These are phyloP conservation scores for Xylaria longipes DNA, from an alignment of 495 filamentous ascomycete species.

Conservation along the genomic window DNA sequence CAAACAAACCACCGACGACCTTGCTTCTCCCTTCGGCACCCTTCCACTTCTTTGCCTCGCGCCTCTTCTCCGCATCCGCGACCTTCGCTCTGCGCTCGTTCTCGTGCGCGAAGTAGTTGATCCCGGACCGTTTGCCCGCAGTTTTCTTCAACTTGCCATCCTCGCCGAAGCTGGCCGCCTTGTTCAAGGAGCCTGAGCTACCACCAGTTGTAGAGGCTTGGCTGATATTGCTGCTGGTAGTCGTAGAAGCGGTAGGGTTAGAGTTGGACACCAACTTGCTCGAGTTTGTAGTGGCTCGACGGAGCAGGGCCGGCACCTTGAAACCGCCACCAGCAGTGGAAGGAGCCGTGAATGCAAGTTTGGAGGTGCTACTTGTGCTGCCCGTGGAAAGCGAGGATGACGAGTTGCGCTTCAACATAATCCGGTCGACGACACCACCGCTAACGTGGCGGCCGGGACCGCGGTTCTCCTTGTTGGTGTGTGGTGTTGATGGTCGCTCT, in stretches of 20 bases:
- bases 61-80: slow-evolving; percentile 65
- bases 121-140: slow-evolving; percentile 61
- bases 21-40: slow-evolving; percentile 59
- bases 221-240: slow-evolving; percentile 45
- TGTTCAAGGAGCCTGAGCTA: slow-evolving; percentile 46
- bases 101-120: slow-evolving; percentile 85
- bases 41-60: slow-evolving; percentile 72
- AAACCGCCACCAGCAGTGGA: slow-evolving; percentile 58
- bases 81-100: slow-evolving; percentile 65
- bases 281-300: slow-evolving; percentile 74
- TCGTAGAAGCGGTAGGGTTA: slow-evolving; percentile 27
- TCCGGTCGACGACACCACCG: slow-evolving; percentile 75
- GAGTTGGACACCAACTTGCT: slow-evolving; percentile 42
- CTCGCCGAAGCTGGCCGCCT: slow-evolving; percentile 47
- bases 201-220: slow-evolving; percentile 42
- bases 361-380: slow-evolving; percentile 33
- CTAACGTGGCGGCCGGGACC: slow-evolving; percentile 38
- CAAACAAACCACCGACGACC: slow-evolving; percentile 59
- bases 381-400: slow-evolving; percentile 41
- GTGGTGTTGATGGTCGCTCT: slow-evolving; percentile 34
- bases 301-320: slow-evolving; percentile 78
- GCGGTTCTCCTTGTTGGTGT: slow-evolving; percentile 50
- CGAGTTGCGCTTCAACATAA: slow-evolving; percentile 72
- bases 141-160: slow-evolving; percentile 71
- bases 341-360: slow-evolving; percentile 67